phyloP scores from a whole-genome alignment of 768 basidiomycete genomes.

The Termitomyces heimii region DNA sequence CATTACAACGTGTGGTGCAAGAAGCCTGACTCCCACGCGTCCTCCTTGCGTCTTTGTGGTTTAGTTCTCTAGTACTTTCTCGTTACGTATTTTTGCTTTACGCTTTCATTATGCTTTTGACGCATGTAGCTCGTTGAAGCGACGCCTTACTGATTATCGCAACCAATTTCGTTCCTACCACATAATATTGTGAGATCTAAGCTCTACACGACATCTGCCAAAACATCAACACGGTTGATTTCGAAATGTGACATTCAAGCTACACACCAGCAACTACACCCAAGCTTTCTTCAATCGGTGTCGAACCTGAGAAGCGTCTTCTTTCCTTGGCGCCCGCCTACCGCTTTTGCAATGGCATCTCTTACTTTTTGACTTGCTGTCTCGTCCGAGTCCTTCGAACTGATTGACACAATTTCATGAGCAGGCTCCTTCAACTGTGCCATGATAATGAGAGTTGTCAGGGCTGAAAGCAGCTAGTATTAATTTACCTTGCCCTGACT shows the following conservation, averaged over 20 bases:
- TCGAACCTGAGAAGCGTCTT: slow-evolving; percentile 38
- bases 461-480: background rate
- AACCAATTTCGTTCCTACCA: no score
- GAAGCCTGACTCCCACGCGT: background rate
- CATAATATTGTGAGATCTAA: background rate
- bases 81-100: no score
- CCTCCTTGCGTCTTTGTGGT: background rate
- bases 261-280: background rate
- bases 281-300: slow-evolving; percentile 8
- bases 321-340: slow-evolving; percentile 31
- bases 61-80: background rate
- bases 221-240: background rate
- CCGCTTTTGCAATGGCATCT: slow-evolving; percentile 36
- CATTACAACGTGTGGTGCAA: background rate
- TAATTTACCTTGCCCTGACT: slow-evolving; percentile 42
- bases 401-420: slow-evolving; percentile 61
- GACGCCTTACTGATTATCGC: background rate
- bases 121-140: no score
- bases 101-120: background rate
- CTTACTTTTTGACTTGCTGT: slow-evolving; percentile 40
- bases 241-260: background rate
- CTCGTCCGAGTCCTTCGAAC: slow-evolving; percentile 28
- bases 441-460: background rate
- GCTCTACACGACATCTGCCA: background rate
- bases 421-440: slow-evolving; percentile 59